These are phyloP conservation scores for Leishmania lainsoni DNA, from an alignment of 208 protist genomes.

Conservation along the genomic window DNA sequence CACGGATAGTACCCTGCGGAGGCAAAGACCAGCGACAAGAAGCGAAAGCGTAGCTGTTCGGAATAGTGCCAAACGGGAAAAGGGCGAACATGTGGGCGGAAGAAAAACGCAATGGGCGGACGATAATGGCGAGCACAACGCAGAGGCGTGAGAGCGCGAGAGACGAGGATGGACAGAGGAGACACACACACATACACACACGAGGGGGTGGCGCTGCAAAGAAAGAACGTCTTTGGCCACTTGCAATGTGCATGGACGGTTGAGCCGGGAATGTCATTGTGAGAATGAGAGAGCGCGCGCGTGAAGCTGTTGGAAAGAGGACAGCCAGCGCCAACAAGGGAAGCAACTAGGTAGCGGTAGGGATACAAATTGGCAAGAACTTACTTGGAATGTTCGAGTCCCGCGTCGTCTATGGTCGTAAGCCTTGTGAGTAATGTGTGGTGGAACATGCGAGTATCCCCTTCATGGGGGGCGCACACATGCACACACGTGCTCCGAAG, in stretches of 20 bases:
- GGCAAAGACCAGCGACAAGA: background rate
- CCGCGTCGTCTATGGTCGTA: background rate
- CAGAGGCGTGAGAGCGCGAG: background rate
- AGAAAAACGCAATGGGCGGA: background rate
- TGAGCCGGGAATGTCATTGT: too few species aligned
- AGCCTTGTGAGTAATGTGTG: background rate
- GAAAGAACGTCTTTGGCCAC: background rate
- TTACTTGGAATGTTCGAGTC: background rate
- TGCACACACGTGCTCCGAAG: background rate
- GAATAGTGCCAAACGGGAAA: background rate
- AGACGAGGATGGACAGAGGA: background rate
- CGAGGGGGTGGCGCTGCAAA: background rate
- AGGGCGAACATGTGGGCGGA: background rate
- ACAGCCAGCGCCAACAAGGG: too few species aligned
- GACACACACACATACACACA: background rate
- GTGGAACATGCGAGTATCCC: too few species aligned
- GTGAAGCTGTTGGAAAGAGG: background rate
- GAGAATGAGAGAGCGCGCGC: background rate
- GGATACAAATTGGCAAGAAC: background rate
- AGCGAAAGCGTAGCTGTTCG: background rate
- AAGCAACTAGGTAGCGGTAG: background rate
- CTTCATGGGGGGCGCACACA: background rate
- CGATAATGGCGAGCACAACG: background rate
- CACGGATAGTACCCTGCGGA: background rate
- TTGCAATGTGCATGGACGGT: background rate